Evolutionary conservation across 768 basidiomycete genomes (phyloP).

Genomic region (Clathrus columnatus): DNA sequence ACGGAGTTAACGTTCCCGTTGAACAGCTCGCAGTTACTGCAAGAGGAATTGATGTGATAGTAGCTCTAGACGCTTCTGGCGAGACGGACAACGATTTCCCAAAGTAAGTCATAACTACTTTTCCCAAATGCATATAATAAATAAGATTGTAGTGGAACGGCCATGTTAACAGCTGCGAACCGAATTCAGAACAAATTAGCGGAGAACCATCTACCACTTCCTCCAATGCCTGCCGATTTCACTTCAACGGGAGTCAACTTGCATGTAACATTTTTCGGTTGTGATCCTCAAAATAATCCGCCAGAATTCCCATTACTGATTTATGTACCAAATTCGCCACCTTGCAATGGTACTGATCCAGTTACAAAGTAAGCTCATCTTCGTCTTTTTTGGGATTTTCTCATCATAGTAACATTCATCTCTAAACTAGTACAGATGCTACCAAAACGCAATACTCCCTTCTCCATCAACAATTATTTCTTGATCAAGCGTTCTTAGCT

Average conservation of each 20-base stretch:
- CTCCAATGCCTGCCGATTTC: slow-evolving; percentile 57
- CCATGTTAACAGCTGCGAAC: slow-evolving; percentile 34
- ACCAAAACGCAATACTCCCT: slow-evolving; percentile 51
- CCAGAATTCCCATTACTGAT: slow-evolving; percentile 59
- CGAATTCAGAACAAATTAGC: slow-evolving; percentile 38
- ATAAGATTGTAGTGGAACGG: slow-evolving; percentile 39
- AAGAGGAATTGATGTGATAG: slow-evolving; percentile 62
- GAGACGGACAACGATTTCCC: slow-evolving; percentile 44
- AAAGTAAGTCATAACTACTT: slow-evolving; percentile 36
- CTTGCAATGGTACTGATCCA: slow-evolving; percentile 48
- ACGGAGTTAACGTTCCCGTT: slow-evolving; percentile 62
- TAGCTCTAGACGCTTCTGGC: slow-evolving; percentile 62
- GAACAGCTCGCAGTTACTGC: slow-evolving; percentile 63
- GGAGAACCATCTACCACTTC: slow-evolving; percentile 50
- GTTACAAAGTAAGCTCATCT: slow-evolving; percentile 46
- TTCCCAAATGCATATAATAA: slow-evolving; percentile 7
- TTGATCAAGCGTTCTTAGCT: slow-evolving; percentile 52
- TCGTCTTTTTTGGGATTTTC: background rate
- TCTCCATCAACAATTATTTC: slow-evolving; percentile 44
- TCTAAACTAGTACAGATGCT: slow-evolving; percentile 38
- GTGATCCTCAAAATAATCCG: slow-evolving; percentile 41
- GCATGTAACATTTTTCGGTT: slow-evolving; percentile 76
- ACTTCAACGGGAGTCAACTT: slow-evolving; percentile 51
- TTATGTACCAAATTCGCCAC: slow-evolving; percentile 74
- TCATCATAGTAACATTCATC: slow-evolving; percentile 8